Evolutionary conservation across 169 alveolate species (phyloP).

Genomic region (Plasmodium reichenowi): DNA sequence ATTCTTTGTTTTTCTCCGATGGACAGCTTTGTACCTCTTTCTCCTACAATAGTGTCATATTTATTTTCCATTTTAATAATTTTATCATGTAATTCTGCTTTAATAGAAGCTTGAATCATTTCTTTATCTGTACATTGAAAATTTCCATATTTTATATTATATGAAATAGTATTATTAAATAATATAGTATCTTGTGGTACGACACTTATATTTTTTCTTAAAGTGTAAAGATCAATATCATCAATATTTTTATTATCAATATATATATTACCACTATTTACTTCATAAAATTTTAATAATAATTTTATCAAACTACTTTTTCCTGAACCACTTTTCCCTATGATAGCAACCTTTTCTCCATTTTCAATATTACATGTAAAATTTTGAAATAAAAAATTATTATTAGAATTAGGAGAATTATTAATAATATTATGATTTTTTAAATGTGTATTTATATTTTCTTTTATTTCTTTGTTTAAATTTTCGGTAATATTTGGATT

Average conservation of each 20-base stretch:
- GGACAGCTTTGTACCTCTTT: constrained; percentile 96
- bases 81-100: constrained; percentile 76
- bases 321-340: constrained; percentile 97
- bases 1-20: constrained; percentile 99
- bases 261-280: constrained; percentile 87
- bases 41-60: constrained; percentile 95
- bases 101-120: constrained; percentile 71
- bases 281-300: constrained; percentile 94
- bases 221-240: constrained; percentile 84
- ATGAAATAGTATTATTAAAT: constrained; percentile 91
- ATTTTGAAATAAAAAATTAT: constrained; percentile 61
- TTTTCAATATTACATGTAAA: constrained; percentile 49
- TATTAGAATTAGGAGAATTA: background rate
- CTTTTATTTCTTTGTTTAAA: background rate
- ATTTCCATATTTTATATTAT: constrained; percentile 92
- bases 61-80: constrained; percentile 63
- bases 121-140: constrained; percentile 86
- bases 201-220: constrained; percentile 88
- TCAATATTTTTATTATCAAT: constrained; percentile 91
- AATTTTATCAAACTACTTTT: constrained; percentile 94
- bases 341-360: constrained; percentile 74
- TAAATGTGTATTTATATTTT: background rate
- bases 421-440: background rate
- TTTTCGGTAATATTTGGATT: background rate
- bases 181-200: constrained; percentile 95